Evolutionary conservation across 2,329 filamentous ascomycete species (phyloP), one percentile per base, ranked within the genome.

Genomic region (Cordyceps fumosorosea): DNA sequence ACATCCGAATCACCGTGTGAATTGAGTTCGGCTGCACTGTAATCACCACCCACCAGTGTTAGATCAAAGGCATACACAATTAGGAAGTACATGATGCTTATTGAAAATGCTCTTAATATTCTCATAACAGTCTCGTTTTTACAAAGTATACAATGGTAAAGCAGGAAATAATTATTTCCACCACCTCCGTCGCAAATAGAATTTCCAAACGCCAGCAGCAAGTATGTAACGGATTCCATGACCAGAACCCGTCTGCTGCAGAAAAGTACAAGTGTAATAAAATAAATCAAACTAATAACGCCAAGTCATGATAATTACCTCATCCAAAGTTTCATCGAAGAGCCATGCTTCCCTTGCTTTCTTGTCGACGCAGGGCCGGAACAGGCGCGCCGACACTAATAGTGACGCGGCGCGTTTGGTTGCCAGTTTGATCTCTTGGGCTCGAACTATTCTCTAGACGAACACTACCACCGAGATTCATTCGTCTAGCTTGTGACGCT

Each of bases 401-500:
- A 65, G 76, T 77, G 48, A 76, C 73, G 62, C 75, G 73, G 40
- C 75, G 71, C 12, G 69, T 66, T 42, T 68, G 68, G 26, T 69
- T 69, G 3, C 18, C 52, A 14, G 18, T 67, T 60, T 62, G 66
- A 61, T 26, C 69, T 66, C 20, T 68, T 64, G 71, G 69, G 32
- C 70, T 71, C 54, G 68, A 66, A 18, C 66, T 51, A 1, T 62
- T 67, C 44, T 75, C 74, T 4, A 69, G 40, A 14, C 72, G 70
- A 63, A 78, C 66, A 64, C 74, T 78, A 16, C 76, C 76, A 42
- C 78, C 77, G 62, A 85, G 71, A 66, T 84, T 81, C 82, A 86
- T 85, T 52, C 83, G 77, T 58, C 83, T 73, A 24, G 82, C 83
- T 68, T 86, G 83, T 2, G 81, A 82, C 1, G 80, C 74, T 12